Evolutionary conservation across 805 yeast species (phyloP), one percentile per base, ranked within the genome.

Genomic region (Candida chauliodis): DNA sequence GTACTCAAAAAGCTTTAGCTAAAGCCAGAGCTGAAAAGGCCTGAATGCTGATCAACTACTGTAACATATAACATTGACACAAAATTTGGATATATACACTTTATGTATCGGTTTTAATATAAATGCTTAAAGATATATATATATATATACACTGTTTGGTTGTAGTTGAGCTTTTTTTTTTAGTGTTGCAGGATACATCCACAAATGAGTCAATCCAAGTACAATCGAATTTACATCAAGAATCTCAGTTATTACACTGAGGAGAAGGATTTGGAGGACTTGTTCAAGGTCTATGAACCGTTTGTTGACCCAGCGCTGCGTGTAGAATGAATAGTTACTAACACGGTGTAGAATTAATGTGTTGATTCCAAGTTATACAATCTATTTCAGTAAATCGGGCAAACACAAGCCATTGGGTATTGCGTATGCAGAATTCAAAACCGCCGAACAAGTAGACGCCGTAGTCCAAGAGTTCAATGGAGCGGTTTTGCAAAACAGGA

Each of bases 1-100:
- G 99, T 75, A 88, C 95, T 59, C 89, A 86, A 59, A 88, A 81
- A 78, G 91, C 90, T 59, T 79, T 89, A 68, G 95, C 95, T 69
- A 87, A 82, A 64, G 80, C 80, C 56, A 75, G 78, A 61, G 82
- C 80, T 61, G 78, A 66, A 58, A 69, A 70, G 56, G 53, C 66
- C 48, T n/a, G n/a, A n/a, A n/a, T n/a, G 60, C 70, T 54, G 62
- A 25, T 38, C 33, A 38, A 38, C 22, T 27, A 20, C 13, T 19
- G 25, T 30, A 30, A 20, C 34, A 21, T 32, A 32, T 23, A n/a
- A n/a, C n/a, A n/a, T n/a, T 42, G 40, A 29, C 42, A 25, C 28
- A 45, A 37, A 49, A n/a, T 16, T 34, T 38, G 34, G 30, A 30
- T 48, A 42, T 39, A 30, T 20, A 15, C 37, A 37, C 38, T 37